Base-by-base conservation (phyloP, 2,329 filamentous ascomycete species). In the Microthyrium microscopicum region DNA sequence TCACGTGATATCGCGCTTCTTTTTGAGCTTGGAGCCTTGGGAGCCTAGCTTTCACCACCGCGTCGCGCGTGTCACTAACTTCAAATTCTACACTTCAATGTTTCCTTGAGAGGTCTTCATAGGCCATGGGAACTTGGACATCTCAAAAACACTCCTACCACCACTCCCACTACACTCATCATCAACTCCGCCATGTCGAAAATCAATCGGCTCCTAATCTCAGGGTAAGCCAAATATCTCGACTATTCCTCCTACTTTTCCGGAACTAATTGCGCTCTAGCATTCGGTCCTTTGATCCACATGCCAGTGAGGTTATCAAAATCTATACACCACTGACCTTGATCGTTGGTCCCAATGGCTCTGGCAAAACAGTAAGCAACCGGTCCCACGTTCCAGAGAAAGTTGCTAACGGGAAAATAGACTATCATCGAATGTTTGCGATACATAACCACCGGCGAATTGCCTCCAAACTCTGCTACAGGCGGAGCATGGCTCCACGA, bases 401-500 rank as follows among this genome's bases (percentile, higher is more conserved):
- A 4, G 5, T 34, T 11, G n/a, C 30, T 25, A 31, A 43, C 29
- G 41, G n/a, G 20, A 28, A n/a, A 22, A 26, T 39, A 70, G 62
- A 95, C 89, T 37, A 93, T 98, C 50, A 98, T 98, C 56, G 89
- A 98, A 56, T 92, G 84, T 53, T 77, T 98, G 49, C 94, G 94
- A 52, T 98, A 94, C 73, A 85, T 82, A 33, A 94, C 91, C 13
- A 94, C 85, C 5, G 91, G 89, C 36, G 80, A 91, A 48, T 69
- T 92, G 30, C 89, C 89, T 2, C 83, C 89, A 20, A 93, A 94
- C 61, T 85, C 77, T 50, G 73, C 68, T 60, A 79, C 76, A 44
- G 78, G 79, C 19, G 85, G 84, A 20, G 85, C 87, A 31, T 98
- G 95, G 53, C 83, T 98, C 41, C 87, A 98, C 53, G 89, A 98